Evolutionary conservation across 108 stramenopile genomes (phyloP).

Genomic region (Poteriospumella lacustris): DNA sequence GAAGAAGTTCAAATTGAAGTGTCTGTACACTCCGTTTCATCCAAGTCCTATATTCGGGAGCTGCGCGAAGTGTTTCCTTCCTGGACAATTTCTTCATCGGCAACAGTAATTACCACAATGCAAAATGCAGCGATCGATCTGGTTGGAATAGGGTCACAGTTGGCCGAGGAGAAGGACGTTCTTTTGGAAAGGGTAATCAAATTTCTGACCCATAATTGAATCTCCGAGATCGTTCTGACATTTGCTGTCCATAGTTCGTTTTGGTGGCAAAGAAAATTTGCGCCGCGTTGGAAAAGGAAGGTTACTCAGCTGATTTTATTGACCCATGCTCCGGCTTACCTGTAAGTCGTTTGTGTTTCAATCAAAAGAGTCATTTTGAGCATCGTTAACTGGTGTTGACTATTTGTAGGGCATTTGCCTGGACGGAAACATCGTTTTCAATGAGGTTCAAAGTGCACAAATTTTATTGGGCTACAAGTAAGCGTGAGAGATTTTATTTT

Average conservation of each 20-base stretch:
- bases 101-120: constrained; percentile 20
- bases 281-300: background rate
- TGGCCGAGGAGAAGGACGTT: constrained; percentile 14
- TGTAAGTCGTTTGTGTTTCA: constrained; percentile 73
- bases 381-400: background rate
- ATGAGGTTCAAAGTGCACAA: constrained; percentile 88
- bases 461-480: constrained; percentile 67
- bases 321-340: constrained; percentile 95
- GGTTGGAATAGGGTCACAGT: background rate
- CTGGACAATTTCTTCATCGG: background rate
- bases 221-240: background rate
- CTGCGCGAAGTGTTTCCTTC: background rate
- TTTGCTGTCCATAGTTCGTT: background rate
- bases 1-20: background rate
- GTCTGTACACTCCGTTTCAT: background rate
- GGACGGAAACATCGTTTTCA: constrained; percentile 70
- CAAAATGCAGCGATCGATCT: constrained; percentile 17
- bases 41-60: background rate
- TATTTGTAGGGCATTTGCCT: background rate
- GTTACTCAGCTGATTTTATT: constrained; percentile 72
- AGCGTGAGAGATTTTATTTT: background rate
- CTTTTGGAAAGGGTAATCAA: background rate
- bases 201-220: background rate
- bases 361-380: constrained; percentile 30
- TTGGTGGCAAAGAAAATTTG: background rate